Evolutionary conservation across 2,329 filamentous ascomycete species (phyloP).

Genomic region (Apiospora hydei): DNA sequence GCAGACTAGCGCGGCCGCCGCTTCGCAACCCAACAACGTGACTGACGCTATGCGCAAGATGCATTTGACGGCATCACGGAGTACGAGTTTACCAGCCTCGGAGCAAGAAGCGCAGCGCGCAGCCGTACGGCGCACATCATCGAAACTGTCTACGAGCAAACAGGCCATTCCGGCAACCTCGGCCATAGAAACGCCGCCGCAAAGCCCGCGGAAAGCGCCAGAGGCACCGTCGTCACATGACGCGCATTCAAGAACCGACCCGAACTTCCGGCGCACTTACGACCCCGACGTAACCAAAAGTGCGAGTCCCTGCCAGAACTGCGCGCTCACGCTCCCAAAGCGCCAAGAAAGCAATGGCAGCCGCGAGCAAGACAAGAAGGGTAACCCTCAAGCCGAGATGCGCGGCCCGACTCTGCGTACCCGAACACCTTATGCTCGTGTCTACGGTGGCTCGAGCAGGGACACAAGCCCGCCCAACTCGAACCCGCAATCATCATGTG

Average conservation of each 20-base stretch:
- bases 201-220: slow-evolving; percentile 57
- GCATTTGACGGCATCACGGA: slow-evolving; percentile 51
- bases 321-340: slow-evolving; percentile 69
- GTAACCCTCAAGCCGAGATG: slow-evolving; percentile 42
- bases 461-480: slow-evolving; percentile 61
- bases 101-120: slow-evolving; percentile 55
- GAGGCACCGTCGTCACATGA: slow-evolving; percentile 35
- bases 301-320: slow-evolving; percentile 72
- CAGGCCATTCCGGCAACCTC: slow-evolving; percentile 45
- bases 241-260: slow-evolving; percentile 55
- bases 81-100: slow-evolving; percentile 51
- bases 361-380: slow-evolving; percentile 32
- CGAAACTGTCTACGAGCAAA: slow-evolving; percentile 36
- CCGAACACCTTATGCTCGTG: slow-evolving; percentile 65
- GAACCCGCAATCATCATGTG: slow-evolving; percentile 53
- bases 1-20: slow-evolving; percentile 48
- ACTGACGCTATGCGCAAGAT: slow-evolving; percentile 57
- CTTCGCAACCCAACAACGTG: slow-evolving; percentile 46
- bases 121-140: slow-evolving; percentile 49
- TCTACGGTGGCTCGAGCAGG: slow-evolving; percentile 55
- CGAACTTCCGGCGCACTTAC: slow-evolving; percentile 68
- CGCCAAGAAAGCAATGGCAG: slow-evolving; percentile 44
- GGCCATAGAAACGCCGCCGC: slow-evolving; percentile 63
- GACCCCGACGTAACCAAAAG: slow-evolving; percentile 70
- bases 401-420: slow-evolving; percentile 67